Conservation (phyloP, 106 monocot species). For the Dendrobium huoshanense region DNA sequence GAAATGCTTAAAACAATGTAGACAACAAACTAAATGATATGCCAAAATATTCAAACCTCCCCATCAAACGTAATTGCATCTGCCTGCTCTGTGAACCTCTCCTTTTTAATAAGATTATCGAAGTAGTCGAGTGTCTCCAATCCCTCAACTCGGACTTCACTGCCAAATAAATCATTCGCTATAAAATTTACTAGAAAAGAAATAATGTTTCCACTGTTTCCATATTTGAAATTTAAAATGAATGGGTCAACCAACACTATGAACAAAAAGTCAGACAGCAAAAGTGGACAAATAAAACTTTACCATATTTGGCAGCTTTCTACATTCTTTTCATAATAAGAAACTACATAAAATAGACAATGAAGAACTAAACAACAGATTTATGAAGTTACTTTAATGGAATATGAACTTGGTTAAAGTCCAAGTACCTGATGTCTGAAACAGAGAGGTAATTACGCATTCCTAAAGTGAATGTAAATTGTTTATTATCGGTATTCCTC, state of each 20-base stretch:
- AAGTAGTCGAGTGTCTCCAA: slow-evolving; percentile 73
- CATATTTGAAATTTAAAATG: background rate
- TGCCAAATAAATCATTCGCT: slow-evolving; percentile 18
- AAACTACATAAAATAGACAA: background rate
- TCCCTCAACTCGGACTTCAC: slow-evolving; percentile 71
- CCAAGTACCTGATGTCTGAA: slow-evolving; percentile 60
- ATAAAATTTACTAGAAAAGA: background rate
- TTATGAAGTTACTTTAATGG: background rate
- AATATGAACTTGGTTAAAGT: background rate
- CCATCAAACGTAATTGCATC: slow-evolving; percentile 72
- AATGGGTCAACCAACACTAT: background rate
- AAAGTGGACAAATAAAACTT: background rate
- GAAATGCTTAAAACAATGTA: background rate
- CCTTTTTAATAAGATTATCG: slow-evolving; percentile 42
- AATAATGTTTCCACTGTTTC: background rate
- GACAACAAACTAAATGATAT: background rate
- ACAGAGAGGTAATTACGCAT: slow-evolving; percentile 43
- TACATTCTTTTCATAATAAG: background rate
- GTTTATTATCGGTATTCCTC: slow-evolving; percentile 45
- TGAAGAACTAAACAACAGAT: background rate
- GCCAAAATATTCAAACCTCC: slow-evolving; percentile 29
- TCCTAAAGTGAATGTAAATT: slow-evolving; percentile 50
- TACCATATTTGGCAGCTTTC: background rate
- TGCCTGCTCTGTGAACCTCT: slow-evolving; percentile 55
- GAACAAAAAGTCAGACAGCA: background rate